A percentile compares a stretch with the other conserved stretches of the same genome.
phyloP scores from a whole-genome alignment of 2,329 filamentous ascomycete genomes.

The Fusarium tupiense region DNA sequence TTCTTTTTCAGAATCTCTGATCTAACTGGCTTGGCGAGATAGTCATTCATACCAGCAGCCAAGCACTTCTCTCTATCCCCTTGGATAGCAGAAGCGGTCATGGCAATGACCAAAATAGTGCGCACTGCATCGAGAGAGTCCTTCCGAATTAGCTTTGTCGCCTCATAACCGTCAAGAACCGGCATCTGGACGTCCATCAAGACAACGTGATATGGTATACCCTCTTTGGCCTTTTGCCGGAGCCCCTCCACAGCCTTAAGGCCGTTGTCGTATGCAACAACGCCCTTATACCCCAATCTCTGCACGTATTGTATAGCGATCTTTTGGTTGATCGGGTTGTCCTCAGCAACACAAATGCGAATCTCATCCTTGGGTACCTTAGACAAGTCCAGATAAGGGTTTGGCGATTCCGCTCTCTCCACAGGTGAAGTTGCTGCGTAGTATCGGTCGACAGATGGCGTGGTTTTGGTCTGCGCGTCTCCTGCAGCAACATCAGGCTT shows the following conservation, averaged over 20 bases:
- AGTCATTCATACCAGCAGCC: constrained; percentile 98
- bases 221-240: constrained; percentile 75
- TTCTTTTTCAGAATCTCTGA: constrained; percentile 88
- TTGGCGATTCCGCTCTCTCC: constrained; percentile 53
- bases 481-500: constrained; percentile 67
- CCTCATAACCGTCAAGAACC: constrained; percentile 90
- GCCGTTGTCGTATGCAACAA: constrained; percentile 91
- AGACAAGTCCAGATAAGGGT: constrained; percentile 72
- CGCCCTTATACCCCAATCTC: constrained; percentile 81
- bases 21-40: constrained; percentile 93
- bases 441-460: constrained; percentile 51
- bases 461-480: constrained; percentile 56
- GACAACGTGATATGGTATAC: constrained; percentile 85
- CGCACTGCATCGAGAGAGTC: constrained; percentile 81
- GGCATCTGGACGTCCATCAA: constrained; percentile 99
- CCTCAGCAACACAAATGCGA: constrained; percentile 91
- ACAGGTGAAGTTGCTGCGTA: constrained; percentile 42
- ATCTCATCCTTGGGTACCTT: constrained; percentile 80
- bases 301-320: constrained; percentile 93
- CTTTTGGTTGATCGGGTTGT: constrained; percentile 93
- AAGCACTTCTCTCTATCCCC: constrained; percentile 95
- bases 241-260: constrained; percentile 87
- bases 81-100: constrained; percentile 95
- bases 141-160: constrained; percentile 82
- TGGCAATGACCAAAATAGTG: constrained; percentile 91